A percentile compares a stretch with the other conserved stretches of the same genome.
These are phyloP conservation scores for Chrysopogon serrulatus DNA, from an alignment of 176 grass and related monocot species.

Conservation along the genomic window DNA sequence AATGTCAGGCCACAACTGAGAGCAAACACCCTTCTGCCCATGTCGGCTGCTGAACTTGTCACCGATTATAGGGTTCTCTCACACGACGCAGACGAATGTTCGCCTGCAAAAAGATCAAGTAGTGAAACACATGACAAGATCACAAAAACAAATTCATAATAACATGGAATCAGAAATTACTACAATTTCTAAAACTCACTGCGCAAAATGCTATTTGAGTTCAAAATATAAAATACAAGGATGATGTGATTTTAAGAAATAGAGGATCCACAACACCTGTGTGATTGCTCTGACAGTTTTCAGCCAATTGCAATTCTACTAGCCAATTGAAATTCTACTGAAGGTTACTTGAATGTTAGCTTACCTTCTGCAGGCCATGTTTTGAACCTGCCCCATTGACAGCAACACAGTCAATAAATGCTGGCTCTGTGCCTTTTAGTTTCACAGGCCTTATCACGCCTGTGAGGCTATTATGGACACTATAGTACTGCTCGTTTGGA, in stretches of 20 bases:
- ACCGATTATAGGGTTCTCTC: slow-evolving; percentile 90
- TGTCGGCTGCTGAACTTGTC: slow-evolving; percentile 99
- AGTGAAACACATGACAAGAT: not conserved
- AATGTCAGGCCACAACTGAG: slow-evolving; percentile 94
- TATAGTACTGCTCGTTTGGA: slow-evolving; percentile 72
- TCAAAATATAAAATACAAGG: not conserved
- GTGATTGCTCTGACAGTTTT: not conserved
- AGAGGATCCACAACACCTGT: not conserved
- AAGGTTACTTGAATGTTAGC: not conserved
- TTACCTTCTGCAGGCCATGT: slow-evolving; percentile 69
- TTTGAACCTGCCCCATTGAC: slow-evolving; percentile 74
- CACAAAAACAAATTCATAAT: not conserved
- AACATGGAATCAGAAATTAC: not conserved
- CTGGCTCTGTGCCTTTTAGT: slow-evolving; percentile 80
- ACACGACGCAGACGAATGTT: slow-evolving; percentile 76
- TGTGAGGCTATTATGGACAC: slow-evolving; percentile 73
- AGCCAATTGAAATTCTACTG: slow-evolving; percentile 13
- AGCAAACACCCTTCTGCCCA: slow-evolving; percentile 98
- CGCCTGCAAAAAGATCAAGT: slow-evolving; percentile 47
- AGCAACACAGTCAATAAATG: slow-evolving; percentile 77
- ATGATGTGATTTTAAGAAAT: not conserved
- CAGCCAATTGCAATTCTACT: slow-evolving; percentile 7
- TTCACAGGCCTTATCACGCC: slow-evolving; percentile 41
- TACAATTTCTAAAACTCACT: not conserved
- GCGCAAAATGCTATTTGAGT: not conserved